Base-by-base conservation (phyloP, 768 basidiomycete genomes). In the Panaeolus cyanescens region DNA sequence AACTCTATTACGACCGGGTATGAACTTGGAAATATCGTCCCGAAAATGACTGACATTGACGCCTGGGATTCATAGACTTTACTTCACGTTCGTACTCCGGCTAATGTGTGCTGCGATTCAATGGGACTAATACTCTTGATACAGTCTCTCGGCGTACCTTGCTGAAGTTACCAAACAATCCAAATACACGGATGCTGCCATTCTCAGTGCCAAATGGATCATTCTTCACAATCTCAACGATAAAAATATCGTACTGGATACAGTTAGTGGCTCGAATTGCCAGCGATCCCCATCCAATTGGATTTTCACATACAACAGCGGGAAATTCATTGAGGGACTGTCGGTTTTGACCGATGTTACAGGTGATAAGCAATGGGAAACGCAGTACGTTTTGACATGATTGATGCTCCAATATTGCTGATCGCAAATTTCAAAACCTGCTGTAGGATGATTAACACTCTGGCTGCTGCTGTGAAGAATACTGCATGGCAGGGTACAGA, bases 1-100 rank as follows among this genome's bases (percentile, higher is more conserved):
- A 84, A 84, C 60, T 83, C 83, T 3, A 77, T 84, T 22, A 83
- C 81, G 3, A 84, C 81, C 33, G 82, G 80, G 83, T 85, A 62
- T 53, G 75, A 63, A 17, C 7, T 53, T 28, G 25, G 22, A 28
- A 50, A 50, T 34, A 55, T 55, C 8, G 36, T 37, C 30, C 15
- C 19, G 4, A 31, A 45, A 22, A 40, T 32, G 13, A 12, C 15
- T 30, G 8, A 30, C 17, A 59, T 42, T 32, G 12, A 33, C 20
- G 36, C 20, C 12, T 37, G 45, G 12, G 19, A 8, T 42, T 13
- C 33, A 19, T 50, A 82, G 80, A 13, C 70, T 78, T 19, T 82
- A 79, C 59, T 62, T 79, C 4, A 75, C 80, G 78, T 78, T 67
- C 36, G 76, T 66, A 22, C 15, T 54, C 19, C 25, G 12, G 17